Evolutionary conservation across 2,329 filamentous ascomycete genomes (phyloP), one percentile per base, ranked within the genome.

Genomic region (Albophoma yamanashiensis): DNA sequence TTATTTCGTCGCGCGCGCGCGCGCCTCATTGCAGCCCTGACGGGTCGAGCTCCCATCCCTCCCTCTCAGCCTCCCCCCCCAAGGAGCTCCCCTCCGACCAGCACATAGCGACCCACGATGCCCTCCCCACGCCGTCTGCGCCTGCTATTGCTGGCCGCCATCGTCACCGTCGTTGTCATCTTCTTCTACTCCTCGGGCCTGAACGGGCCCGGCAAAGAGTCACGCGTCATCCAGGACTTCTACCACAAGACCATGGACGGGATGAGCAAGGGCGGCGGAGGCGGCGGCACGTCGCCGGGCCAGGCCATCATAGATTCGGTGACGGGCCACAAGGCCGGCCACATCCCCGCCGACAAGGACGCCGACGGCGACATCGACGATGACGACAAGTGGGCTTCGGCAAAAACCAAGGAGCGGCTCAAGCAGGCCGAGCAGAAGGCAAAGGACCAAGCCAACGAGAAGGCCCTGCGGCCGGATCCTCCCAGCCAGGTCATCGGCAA

Each of bases 161-260:
- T 92, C 65, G 78, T 86, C 64, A 78, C 83, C 61, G 74, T 93
- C 62, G 75, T 93, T 65, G 79, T 87, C 55, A 76, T 88, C 59
- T 78, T 95, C 66, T 91, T 93, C 77, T 87, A 91, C 71, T 88
- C 87, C 25, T 82, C 81, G n/a, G 80, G 80, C 56, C 76, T 82
- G 58, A 79, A 81, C 60, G 76, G 81, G 57, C 77, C 78, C 40
- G 72, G 22, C 5, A 17, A 76, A 62, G 76, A 77, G 56, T 74
- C 52, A 38, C 71, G 69, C 57, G 73, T 75, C 42, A 67, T 79
- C 2, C 75, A 79, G 52, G 83, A 83, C 67, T 87, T 87, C 65
- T 86, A 86, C 74, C 75, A 78, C 63, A 83, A 81, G 72, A 87
- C 84, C 34, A 76, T 81, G 66, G 74, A 80, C 60, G 84, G 82